These are phyloP conservation scores for Microthyrium microscopicum DNA, from an alignment of 2,329 filamentous ascomycete genomes.

Conservation along the genomic window DNA sequence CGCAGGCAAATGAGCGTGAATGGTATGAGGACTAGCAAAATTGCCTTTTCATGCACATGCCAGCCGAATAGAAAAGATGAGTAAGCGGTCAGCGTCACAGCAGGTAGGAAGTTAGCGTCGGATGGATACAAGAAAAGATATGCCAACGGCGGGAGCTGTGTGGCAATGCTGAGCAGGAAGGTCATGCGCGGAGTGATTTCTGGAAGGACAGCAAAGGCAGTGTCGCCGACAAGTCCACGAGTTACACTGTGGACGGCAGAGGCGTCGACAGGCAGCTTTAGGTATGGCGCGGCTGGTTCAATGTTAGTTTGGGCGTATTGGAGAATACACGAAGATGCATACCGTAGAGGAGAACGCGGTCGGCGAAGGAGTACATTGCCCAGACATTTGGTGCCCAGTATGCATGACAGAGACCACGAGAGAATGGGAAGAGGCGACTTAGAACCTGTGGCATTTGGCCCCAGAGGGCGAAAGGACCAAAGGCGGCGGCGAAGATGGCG, in stretches of 20 bases:
- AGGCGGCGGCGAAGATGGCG: conserved; percentile 59
- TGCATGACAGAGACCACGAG: conserved; percentile 82
- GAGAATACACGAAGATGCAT: conserved; percentile 58
- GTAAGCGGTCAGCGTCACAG: conserved; percentile 84
- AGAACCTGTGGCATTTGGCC: conserved; percentile 72
- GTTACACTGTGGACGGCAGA: conserved; percentile 79
- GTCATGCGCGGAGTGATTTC: conserved; percentile 67
- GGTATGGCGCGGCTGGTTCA: conserved; percentile 69
- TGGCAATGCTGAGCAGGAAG: conserved; percentile 66
- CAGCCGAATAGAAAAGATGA: conserved; percentile 95
- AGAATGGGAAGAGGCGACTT: conserved; percentile 81
- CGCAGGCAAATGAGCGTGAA: conserved; percentile 85
- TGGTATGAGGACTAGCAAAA: conserved; percentile 83
- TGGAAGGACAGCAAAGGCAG: conserved; percentile 81
- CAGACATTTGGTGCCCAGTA: conserved; percentile 98
- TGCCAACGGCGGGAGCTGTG: conserved; percentile 53
- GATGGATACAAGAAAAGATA: conserved; percentile 68
- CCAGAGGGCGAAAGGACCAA: conserved; percentile 74
- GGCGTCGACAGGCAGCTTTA: conserved; percentile 56
- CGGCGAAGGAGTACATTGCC: conserved; percentile 88
- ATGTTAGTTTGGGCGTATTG: conserved; percentile 56
- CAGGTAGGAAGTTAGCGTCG: conserved; percentile 80
- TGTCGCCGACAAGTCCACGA: conserved; percentile 81
- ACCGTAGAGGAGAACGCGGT: conserved; percentile 70
- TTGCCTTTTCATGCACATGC: conserved; percentile 97